These are phyloP conservation scores for Neohortaea acidophila DNA, from an alignment of 495 filamentous ascomycete species.

Conservation along the genomic window DNA sequence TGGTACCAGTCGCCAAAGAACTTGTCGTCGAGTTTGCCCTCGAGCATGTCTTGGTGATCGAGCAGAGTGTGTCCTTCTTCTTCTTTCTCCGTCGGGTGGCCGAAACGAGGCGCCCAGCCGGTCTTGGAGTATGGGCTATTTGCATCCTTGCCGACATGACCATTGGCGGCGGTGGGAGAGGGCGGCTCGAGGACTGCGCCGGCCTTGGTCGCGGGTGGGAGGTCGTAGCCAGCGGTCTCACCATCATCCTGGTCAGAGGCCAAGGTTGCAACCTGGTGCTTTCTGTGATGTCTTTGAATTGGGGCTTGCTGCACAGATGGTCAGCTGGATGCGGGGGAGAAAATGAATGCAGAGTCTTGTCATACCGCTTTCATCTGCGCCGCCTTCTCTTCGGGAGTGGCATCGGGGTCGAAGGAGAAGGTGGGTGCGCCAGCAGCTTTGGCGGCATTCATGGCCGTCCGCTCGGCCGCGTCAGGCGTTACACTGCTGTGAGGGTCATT, in stretches of 20 bases:
- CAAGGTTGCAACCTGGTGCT: conserved; percentile 33
- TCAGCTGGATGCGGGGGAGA: conserved; percentile 3
- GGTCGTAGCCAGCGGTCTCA: conserved; percentile 54
- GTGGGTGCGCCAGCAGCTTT: conserved; percentile 60
- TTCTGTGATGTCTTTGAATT: conserved; percentile 11
- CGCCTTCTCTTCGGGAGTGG: conserved; percentile 67
- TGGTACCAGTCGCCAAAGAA: conserved; percentile 98
- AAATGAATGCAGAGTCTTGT: conserved; percentile 10
- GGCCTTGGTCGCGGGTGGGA: conserved; percentile 58
- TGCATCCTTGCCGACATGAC: conserved; percentile 41
- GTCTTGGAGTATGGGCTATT: conserved; percentile 49
- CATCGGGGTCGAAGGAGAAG: conserved; percentile 77
- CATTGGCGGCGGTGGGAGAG: conserved; percentile 31
- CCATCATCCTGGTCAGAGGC: conserved; percentile 57
- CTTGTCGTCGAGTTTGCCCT: conserved; percentile 69
- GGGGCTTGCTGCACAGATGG: conserved; percentile 1
- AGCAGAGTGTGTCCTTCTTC: conserved; percentile 53
- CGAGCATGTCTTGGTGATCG: conserved; percentile 79
- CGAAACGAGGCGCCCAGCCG: conserved; percentile 83
- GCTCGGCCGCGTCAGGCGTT: conserved; percentile 53
- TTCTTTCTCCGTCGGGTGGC: conserved; percentile 35
- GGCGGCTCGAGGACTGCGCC: conserved; percentile 39
- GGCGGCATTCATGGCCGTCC: conserved; percentile 56
- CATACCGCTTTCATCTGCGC: conserved; percentile 64
- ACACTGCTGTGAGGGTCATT: conserved; percentile 52